These are phyloP conservation scores for Kwoniella sp. DNA, from an alignment of 768 basidiomycete species.

Conservation along the genomic window DNA sequence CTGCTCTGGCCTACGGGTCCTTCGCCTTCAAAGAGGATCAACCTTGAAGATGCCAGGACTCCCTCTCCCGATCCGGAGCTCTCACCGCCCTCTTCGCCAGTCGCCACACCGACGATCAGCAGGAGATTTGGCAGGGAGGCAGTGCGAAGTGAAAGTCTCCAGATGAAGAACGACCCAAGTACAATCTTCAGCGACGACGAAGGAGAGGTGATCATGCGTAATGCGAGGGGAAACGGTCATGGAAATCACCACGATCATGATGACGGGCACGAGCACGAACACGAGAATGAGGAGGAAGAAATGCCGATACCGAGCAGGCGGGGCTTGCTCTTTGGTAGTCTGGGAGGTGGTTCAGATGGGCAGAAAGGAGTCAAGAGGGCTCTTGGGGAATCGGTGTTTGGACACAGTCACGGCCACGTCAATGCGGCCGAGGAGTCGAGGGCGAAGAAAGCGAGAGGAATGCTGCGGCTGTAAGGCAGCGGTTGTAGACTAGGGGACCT, in stretches of 20 bases:
- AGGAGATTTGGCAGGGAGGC: slow-evolving; percentile 9
- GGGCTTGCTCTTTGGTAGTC: slow-evolving; percentile 20
- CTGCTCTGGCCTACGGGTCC: slow-evolving; percentile 43
- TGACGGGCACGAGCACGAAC: slow-evolving; percentile 1
- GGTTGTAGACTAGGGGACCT: too few relatives aligned
- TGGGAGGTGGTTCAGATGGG: not conserved
- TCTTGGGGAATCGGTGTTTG: not conserved
- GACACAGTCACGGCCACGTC: not conserved
- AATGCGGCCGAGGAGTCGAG: slow-evolving; percentile 1
- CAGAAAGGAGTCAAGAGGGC: slow-evolving; percentile 14
- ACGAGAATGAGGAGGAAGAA: slow-evolving; percentile 8
- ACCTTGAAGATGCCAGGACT: not conserved
- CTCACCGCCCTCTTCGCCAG: slow-evolving; percentile 23
- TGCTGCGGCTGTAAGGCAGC: slow-evolving; percentile 13
- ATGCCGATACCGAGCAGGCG: slow-evolving; percentile 19
- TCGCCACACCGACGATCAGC: slow-evolving; percentile 18
- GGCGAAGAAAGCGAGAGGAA: slow-evolving; percentile 11
- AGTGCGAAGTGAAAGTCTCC: not conserved
- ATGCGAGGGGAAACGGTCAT: not conserved
- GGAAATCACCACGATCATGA: too few relatives aligned
- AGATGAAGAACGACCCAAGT: slow-evolving; percentile 1
- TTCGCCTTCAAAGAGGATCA: slow-evolving; percentile 12
- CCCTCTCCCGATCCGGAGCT: slow-evolving; percentile 16
- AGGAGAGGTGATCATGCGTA: slow-evolving; percentile 19
- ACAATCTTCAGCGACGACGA: slow-evolving; percentile 23